Base-by-base conservation (phyloP, 1,284 basidiomycete species). In the Xerocomus minutiporus region DNA sequence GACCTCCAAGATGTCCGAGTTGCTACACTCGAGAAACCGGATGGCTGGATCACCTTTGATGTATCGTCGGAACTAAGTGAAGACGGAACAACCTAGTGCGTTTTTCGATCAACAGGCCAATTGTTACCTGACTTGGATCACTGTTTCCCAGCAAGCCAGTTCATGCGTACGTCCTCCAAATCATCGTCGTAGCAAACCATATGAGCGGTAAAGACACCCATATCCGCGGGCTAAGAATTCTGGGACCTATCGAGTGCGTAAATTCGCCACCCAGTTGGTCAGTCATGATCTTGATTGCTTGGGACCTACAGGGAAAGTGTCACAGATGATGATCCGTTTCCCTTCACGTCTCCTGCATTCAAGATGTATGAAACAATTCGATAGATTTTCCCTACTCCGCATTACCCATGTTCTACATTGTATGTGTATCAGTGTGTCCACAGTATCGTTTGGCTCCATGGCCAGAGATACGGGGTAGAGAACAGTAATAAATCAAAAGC, bases 191-290 rank as follows among this genome's bases (percentile, higher is more conserved):
- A 20, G 86, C 90, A 20, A 99, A 99, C 66, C 94, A 99, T 66
- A 88, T 97, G 80, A 97, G 96, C 61, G 97, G 97, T 4, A 99
- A 99, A 69, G 97, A 99, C 71, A 99, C 97, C 8, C 97, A 99
- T 71, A 89, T 99, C 13, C 83, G 97, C 17, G 93, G 94, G 1
- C 71, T 99, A 40, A 83, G 81, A 49, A 81, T 98, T 23, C 84
- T 93, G 55, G 96, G 94, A 0, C 90, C 93, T 2, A 67, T 82
- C 7, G 85, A 87, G 93, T 93, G 65, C 57, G 87, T 76, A 25
- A 17, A 36, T 36, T 28, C 34, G 12, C 45, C 46, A 6, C 26
- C n/a, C 23, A 25, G 38, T 9, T 43, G 20, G 13, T 35, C 5
- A 28, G 17, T 52, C 28, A 45, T n/a, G 20, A 25, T 5, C 1